Base-by-base conservation (phyloP, 805 yeast species). In the Grigorovia humatica region DNA sequence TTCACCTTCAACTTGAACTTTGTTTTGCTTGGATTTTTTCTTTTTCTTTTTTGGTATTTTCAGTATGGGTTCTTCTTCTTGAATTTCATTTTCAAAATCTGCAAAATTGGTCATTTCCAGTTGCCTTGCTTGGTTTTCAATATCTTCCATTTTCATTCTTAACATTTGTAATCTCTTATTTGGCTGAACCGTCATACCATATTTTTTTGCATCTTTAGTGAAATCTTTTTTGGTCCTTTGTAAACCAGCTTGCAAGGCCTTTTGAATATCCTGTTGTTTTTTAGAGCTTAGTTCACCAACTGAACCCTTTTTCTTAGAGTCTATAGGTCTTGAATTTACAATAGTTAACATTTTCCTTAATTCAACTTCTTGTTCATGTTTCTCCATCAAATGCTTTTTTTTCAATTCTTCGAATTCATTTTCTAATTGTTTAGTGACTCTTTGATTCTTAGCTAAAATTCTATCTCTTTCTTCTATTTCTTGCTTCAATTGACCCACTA, bases 31-130 rank as follows among this genome's bases (percentile, higher is more conserved):
- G 12, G 29, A 51, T 29, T 40, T 41, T n/a, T 53, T 52, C 20
- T 53, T 48, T 44, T 44, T 55, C 41, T 47, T 46, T 35, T 48
- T 48, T 12, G 29, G 32, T 6, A 17, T 19, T 46, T 49, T 18
- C 11, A 54, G 48, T 20, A 52, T 48, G 12, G 59, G 46, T 7
- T 62, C 58, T 5, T 58, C 48, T 15, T 59, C 57, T 7, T 52
- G 46, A 12, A 48, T 32, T 48, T 52, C 53, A 49, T 63, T 56
- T 54, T 69, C 57, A 51, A 55, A 56, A 35, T 81, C 86, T 29
- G 78, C 83, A 60, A 88, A 89, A 57, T 88, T 93, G 19, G 86
- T 84, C 78, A 81, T 83, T 64, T 91, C 97, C 53, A 91, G 74
- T 60, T 85, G 86, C 54, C 95, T 72, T 0, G 96, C 96, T 71